Evolutionary conservation across 768 basidiomycete genomes (phyloP), one percentile per base, ranked within the genome.

Genomic region (Pisolithus orientalis): DNA sequence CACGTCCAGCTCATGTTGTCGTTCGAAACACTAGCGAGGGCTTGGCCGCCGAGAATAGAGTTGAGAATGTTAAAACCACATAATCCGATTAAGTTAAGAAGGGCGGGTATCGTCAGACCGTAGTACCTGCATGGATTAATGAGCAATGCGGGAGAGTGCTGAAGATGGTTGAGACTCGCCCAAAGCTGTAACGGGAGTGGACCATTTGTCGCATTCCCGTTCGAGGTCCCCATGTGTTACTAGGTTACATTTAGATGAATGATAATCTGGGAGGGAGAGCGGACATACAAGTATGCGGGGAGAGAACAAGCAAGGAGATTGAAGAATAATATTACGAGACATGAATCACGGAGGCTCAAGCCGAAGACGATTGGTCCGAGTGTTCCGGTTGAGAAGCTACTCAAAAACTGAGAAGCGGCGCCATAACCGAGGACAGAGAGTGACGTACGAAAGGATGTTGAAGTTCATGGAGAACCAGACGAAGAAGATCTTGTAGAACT

Each of bases 131-230:
- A 14, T 31, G 29, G 28, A 47, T 27, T 2, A 0, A 49, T 53
- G 8, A 54, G 49, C 5, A 21, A 13, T 16, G n/a, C 13, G 11
- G 11, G 11, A 14, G 34, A 50, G 24, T 1, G 47, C 73, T 70
- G 71, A 71, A 51, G 72, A 72, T 11, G 72, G 62, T 57, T 72
- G 71, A 46, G 62, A 61, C 70, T 7, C 13, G 77, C 76, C 80
- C 80, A 57, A 80, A 80, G 50, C 69, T 77, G 62, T 80, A 84
- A 25, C 80, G 69, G 3, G 90, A 83, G 42, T 81, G 78, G 24
- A 89, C 80, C 87, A 94, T 90, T 59, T 92, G 85, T 17, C 90
- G 78, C 61, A 85, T 78, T 10, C 93, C 93, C 1, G 87, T 71
- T 63, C 82, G 84, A 0, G 90, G 87, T 10, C 90, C 88, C 69